Conservation (phyloP, 2,329 filamentous ascomycete genomes). For the Grosmannia huntii region DNA sequence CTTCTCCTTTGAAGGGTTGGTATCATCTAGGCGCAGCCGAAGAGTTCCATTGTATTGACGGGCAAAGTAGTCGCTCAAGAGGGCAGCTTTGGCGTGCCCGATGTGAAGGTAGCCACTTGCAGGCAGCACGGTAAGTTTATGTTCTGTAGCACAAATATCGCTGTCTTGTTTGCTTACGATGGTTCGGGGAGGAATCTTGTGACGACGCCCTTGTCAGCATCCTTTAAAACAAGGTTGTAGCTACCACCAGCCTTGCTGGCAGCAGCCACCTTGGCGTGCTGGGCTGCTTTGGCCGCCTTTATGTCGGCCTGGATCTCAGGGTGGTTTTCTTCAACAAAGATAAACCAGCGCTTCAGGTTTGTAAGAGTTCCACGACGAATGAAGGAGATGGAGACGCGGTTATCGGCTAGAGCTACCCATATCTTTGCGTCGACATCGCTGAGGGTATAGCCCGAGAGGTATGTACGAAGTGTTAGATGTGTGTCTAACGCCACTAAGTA, state of each 20-base stretch:
- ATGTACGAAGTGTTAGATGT: conserved; percentile 75
- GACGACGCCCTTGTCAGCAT: conserved; percentile 79
- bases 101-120: conserved; percentile 72
- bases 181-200: conserved; percentile 91
- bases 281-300: conserved; percentile 55
- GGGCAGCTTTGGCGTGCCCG: conserved; percentile 66
- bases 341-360: conserved; percentile 79
- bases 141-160: conserved; percentile 3
- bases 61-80: conserved; percentile 89
- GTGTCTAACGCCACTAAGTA: conserved; percentile 68
- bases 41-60: conserved; percentile 88
- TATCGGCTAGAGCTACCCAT: conserved; percentile 72
- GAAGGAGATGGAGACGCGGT: conserved; percentile 71
- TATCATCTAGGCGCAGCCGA: conserved; percentile 89
- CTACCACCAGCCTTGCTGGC: conserved; percentile 67
- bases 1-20: conserved; percentile 95
- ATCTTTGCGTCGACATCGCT: conserved; percentile 68
- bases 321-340: conserved; percentile 69
- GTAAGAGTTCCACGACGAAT: conserved; percentile 64
- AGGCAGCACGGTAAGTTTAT: conserved; percentile 8
- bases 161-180: conserved; percentile 40
- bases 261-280: conserved; percentile 54
- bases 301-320: conserved; percentile 62
- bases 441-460: conserved; percentile 69
- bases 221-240: conserved; percentile 78